These are phyloP conservation scores for Cordyceps cicadae DNA, from an alignment of 2,329 filamentous ascomycete species.

Conservation along the genomic window DNA sequence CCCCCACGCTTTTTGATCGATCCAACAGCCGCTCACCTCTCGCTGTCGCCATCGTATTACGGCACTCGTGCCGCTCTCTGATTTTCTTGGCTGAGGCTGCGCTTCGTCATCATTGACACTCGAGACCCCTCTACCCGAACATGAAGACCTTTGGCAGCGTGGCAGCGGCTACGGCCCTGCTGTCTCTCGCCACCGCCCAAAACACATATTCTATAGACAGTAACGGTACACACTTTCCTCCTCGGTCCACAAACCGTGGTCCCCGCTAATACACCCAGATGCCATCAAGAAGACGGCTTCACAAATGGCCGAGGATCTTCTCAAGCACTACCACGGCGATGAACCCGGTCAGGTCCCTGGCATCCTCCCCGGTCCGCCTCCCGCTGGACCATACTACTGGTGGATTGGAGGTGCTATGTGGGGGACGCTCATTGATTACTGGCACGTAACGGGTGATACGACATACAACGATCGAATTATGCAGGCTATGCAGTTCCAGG, in stretches of 20 bases:
- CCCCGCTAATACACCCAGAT: slow-evolving; percentile 17
- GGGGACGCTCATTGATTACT: slow-evolving; percentile 56
- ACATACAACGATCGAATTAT: slow-evolving; percentile 49
- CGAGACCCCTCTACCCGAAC: neutral
- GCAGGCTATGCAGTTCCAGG: slow-evolving; percentile 43
- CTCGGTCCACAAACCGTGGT: neutral
- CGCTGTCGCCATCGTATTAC: neutral
- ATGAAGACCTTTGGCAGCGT: slow-evolving; percentile 19
- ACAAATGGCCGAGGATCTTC: slow-evolving; percentile 34
- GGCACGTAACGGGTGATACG: slow-evolving; percentile 51
- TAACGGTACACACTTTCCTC: slow-evolving; percentile 10
- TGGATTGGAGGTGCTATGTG: slow-evolving; percentile 59
- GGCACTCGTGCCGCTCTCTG: neutral
- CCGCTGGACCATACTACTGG: slow-evolving; percentile 50
- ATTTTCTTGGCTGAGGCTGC: neutral
- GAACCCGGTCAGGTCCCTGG: slow-evolving; percentile 35
- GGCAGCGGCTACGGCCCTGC: slow-evolving; percentile 15
- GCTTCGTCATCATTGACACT: neutral
- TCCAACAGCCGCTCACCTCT: neutral
- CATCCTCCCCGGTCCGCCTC: slow-evolving; percentile 40
- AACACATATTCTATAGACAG: slow-evolving; percentile 8
- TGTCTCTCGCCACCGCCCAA: slow-evolving; percentile 16
- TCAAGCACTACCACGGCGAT: slow-evolving; percentile 40
- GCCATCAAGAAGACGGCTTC: slow-evolving; percentile 32
- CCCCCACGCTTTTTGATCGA: neutral